Base-by-base conservation (phyloP, 495 filamentous ascomycete genomes). In the Penicillium arizonense region DNA sequence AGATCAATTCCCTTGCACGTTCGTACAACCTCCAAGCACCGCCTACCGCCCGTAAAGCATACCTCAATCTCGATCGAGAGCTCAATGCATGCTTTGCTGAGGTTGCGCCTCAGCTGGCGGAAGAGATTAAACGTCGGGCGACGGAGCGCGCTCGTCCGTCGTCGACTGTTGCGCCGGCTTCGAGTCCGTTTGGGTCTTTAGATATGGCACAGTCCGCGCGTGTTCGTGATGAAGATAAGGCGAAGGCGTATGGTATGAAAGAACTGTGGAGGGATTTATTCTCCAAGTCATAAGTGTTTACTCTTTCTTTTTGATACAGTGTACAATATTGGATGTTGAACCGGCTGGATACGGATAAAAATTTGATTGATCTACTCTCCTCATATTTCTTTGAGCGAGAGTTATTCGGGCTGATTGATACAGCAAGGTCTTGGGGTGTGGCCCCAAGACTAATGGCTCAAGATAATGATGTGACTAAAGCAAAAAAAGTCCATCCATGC, bases 11-110 rank as follows among this genome's bases (percentile, higher is more conserved):
- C 24, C 77, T 93, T 14, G 86, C 92, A 12, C 83, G 94, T 16
- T 87, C 89, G 6, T 98, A 98, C 74, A 98, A 98, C 55, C 82
- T 98, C 1, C 89, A 94, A 82, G 94, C 94, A 0, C 94, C 94
- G 0, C 84, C 88, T 28, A 80, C 96, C 0, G 93, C 92, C 11
- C 94, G 93, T 67, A 97, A 97, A 70, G 90, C 94, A 2, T 97
- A 97, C 60, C 89, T 90, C 64, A 85, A 77, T 21, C 81, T 97
- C 3, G 85, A 90, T 24, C 85, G 94, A 33, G 94, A 98, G 65
- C 74, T 98, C 10, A 79, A 76, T 20, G 76, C 79, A 8, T 96
- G 90, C 61, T 98, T 84, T 64, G 87, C 89, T 1, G 91, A 96
- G 47, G 83, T 96, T 3, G 94, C 94, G 1, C 90, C 91, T 0